A percentile compares a stretch with the other conserved stretches of the same genome.
Conservation (phyloP, 306 rosid species). For the Arachis stenosperma region DNA sequence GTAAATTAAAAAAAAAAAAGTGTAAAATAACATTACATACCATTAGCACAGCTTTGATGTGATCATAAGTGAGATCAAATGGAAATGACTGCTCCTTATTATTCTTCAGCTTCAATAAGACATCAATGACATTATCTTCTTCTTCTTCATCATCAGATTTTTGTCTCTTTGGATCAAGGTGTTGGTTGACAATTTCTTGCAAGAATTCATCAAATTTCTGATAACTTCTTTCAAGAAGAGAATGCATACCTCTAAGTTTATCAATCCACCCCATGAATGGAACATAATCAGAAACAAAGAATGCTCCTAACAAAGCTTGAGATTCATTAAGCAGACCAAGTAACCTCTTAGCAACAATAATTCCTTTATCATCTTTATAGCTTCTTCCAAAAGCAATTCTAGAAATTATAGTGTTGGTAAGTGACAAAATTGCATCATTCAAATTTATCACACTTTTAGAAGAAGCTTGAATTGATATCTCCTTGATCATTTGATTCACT, state of each 20-base stretch:
- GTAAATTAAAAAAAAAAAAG: no score
- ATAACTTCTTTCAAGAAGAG: constrained; percentile 17
- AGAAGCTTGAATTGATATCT: neutral
- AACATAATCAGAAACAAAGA: constrained; percentile 15
- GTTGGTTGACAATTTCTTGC: constrained; percentile 24
- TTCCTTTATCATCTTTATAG: constrained; percentile 18
- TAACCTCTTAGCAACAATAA: neutral
- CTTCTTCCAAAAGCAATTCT: constrained; percentile 27
- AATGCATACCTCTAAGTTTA: constrained; percentile 19
- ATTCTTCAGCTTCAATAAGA: constrained; percentile 19
- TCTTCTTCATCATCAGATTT: constrained; percentile 3
- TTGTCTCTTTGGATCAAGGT: neutral
- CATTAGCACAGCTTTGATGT: constrained; percentile 15
- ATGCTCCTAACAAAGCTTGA: neutral
- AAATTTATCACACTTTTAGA: neutral
- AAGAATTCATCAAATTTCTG: constrained; percentile 27
- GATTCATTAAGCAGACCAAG: neutral
- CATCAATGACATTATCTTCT: constrained; percentile 28
- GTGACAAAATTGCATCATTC: neutral
- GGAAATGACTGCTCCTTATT: neutral
- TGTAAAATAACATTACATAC: neutral
- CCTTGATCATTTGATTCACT: neutral
- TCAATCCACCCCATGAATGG: constrained; percentile 35
- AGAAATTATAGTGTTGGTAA: neutral
- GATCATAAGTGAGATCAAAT: constrained; percentile 13